A percentile compares a stretch with the other conserved stretches of the same genome.
phyloP scores from a whole-genome alignment of 306 rosid species.

The Vachellia collinsii region DNA sequence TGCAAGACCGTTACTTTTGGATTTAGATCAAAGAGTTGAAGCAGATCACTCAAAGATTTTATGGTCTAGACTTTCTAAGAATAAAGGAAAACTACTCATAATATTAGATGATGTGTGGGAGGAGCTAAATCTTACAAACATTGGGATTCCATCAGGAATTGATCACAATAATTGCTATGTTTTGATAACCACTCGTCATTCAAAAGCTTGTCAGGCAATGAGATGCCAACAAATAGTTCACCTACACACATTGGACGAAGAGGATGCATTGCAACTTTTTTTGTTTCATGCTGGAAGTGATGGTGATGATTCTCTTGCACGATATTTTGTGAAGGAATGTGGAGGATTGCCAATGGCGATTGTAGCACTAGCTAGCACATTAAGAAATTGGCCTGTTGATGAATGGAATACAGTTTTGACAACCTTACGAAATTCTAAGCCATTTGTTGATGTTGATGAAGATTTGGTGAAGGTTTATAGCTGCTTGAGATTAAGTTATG shows the following conservation, averaged over 20 bases:
- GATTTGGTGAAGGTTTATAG: conserved; percentile 12
- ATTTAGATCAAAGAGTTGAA: not conserved
- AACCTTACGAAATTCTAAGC: not conserved
- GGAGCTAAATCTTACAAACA: not conserved
- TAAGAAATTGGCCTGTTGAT: not conserved
- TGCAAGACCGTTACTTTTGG: not conserved
- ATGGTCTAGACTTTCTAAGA: not conserved
- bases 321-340: conserved; percentile 12
- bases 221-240: conserved; percentile 16
- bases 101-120: not conserved
- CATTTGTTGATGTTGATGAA: conserved; percentile 11
- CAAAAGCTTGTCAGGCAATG: not conserved
- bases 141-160: conserved; percentile 26
- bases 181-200: conserved; percentile 22
- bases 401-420: not conserved
- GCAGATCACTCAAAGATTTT: not conserved
- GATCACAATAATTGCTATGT: conserved; percentile 1
- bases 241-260: not conserved
- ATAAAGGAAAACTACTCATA: not conserved
- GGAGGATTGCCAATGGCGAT: not conserved
- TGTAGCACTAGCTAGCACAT: not conserved
- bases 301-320: not conserved
- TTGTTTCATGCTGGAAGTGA: not conserved
- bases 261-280: not conserved
- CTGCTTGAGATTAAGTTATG: conserved; percentile 30